Base-by-base conservation (phyloP, 495 filamentous ascomycete species). In the Talaromyces stipitatus region DNA sequence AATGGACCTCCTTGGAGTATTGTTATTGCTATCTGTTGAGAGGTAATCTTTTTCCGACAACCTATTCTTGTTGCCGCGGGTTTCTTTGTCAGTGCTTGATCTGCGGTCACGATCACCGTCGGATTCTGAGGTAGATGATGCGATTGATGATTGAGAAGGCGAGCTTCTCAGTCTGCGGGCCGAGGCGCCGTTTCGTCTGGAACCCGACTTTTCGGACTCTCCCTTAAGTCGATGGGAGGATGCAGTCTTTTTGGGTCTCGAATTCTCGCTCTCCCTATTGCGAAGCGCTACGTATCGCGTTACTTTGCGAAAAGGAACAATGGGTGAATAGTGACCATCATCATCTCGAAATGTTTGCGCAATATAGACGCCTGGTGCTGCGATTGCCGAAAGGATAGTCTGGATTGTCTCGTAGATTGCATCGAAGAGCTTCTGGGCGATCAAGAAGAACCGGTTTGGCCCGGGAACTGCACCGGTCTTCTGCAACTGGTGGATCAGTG, bases 281-380 rank as follows among this genome's bases (percentile, higher is more conserved):
- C 23, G 54, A 16, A 55, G 30, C 58, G 61, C 55, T 54, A 74
- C 63, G 27, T 71, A 67, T 47, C 79, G 76, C 57, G 82, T 76
- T 8, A 89, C 69, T 56, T 79, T 85, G 54, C 77, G 73, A 10
- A 87, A 65, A 32, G 85, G 87, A 51, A 74, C 68, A 50, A 88
- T 65, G 14, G 85, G 82, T 50, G 91, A 90, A 67, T 95, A 96
- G 27, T 78, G 74, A 29, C 91, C 91, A 58, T 86, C 69, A 27
- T 91, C 85, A 62, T 95, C 84, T 68, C 87, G 90, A 55, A 97
- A 83, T 63, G 79, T 90, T 55, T 87, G 85, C 50, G 90, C 82
- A 14, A 94, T 69, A 73, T 92, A 97, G 33, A 89, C 75, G 2
- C 85, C 88, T 4, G 95, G 92, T 2, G 85, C 82, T 22, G 85